Conservation (phyloP, 2,329 filamentous ascomycete genomes). For the Thelonectria rubi region DNA sequence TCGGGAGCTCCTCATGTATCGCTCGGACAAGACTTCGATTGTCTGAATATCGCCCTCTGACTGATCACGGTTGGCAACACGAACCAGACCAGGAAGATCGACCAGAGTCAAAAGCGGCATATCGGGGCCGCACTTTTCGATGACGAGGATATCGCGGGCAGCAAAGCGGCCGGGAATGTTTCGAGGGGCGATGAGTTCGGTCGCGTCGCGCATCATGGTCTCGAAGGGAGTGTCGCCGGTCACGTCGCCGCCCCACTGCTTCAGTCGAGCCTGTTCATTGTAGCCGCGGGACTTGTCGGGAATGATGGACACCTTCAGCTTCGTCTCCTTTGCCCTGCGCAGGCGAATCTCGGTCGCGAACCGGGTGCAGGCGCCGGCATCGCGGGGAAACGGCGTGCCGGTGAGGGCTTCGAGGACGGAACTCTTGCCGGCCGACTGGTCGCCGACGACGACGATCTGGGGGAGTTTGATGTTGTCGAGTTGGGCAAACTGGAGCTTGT, state of each 20-base stretch:
- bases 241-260: slow-evolving; percentile 59
- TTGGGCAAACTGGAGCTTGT: slow-evolving; percentile 63
- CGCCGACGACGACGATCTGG: slow-evolving; percentile 71
- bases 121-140: slow-evolving; percentile 67
- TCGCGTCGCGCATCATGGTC: slow-evolving; percentile 60
- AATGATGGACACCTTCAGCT: slow-evolving; percentile 62
- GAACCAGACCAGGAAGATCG: slow-evolving; percentile 68
- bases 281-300: slow-evolving; percentile 59
- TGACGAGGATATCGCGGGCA: slow-evolving; percentile 62
- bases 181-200: slow-evolving; percentile 60
- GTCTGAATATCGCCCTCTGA: slow-evolving; percentile 61
- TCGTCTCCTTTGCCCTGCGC: slow-evolving; percentile 56
- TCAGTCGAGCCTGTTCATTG: slow-evolving; percentile 57
- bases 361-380: slow-evolving; percentile 68
- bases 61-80: slow-evolving; percentile 62
- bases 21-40: slow-evolving; percentile 60
- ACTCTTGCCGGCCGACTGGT: slow-evolving; percentile 71
- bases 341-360: slow-evolving; percentile 69
- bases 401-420: slow-evolving; percentile 72
- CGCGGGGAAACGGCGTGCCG: slow-evolving; percentile 67
- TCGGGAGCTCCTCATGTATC: slow-evolving; percentile 64
- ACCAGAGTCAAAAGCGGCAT: slow-evolving; percentile 69
- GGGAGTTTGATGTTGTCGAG: slow-evolving; percentile 63
- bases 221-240: slow-evolving; percentile 58
- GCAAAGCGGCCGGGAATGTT: slow-evolving; percentile 61